Conservation (phyloP, 352 stramenopile genomes). For the Halophytophthora batemanensis region DNA sequence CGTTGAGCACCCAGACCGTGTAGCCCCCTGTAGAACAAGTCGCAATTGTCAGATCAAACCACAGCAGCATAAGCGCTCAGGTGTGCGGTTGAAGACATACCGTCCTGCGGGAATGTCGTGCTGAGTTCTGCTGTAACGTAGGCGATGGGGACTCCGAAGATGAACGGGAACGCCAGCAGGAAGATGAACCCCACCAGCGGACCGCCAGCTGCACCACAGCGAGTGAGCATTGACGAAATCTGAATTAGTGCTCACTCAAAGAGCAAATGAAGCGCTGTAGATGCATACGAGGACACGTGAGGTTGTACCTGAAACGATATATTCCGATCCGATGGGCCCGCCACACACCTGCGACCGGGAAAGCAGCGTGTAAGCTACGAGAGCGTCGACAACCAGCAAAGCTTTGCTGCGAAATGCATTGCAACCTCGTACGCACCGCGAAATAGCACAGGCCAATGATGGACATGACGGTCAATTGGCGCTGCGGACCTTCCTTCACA, state of each 20-base stretch:
- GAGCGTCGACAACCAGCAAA: background rate
- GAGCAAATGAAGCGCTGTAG: too few species aligned
- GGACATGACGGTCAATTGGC: constrained; percentile 54
- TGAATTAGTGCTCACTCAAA: too few species aligned
- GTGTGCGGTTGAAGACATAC: constrained; percentile 10
- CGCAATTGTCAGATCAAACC: background rate
- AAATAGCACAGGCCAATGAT: constrained; percentile 63
- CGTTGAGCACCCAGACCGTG: constrained; percentile 90
- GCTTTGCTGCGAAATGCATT: background rate
- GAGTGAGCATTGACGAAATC: too few species aligned
- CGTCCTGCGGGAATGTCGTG: constrained; percentile 82
- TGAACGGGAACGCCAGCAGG: constrained; percentile 83
- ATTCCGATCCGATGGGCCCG: constrained; percentile 39
- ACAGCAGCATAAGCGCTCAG: background rate
- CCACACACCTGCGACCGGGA: constrained; percentile 40
- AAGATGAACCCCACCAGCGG: constrained; percentile 82
- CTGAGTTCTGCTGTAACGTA: constrained; percentile 92
- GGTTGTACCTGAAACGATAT: constrained; percentile 37
- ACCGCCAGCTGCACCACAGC: constrained; percentile 25
- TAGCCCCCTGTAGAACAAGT: constrained; percentile 49
- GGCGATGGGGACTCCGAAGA: constrained; percentile 90
- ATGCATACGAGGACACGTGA: background rate
- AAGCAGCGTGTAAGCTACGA: constrained; percentile 16
- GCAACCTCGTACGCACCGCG: constrained; percentile 18
- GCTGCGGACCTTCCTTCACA: constrained; percentile 40